Evolutionary conservation across 139 green algal species (phyloP), one percentile per base, ranked within the genome.

Genomic region (Tetraselmis striata): DNA sequence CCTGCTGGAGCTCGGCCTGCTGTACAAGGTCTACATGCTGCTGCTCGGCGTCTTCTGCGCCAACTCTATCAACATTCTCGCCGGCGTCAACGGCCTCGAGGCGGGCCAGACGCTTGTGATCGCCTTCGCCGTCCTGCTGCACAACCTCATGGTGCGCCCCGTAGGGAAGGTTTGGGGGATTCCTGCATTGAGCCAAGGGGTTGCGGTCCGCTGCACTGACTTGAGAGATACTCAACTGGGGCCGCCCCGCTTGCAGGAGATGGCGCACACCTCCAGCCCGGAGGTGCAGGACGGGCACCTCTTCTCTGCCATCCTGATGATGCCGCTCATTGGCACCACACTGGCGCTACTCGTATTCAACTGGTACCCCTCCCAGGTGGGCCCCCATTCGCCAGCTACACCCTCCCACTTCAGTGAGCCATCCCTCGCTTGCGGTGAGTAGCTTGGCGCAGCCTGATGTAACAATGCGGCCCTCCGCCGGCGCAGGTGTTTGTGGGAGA

Each of bases 61-160:
- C 81, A 99, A 99, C 87, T 92, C 91, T 59, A 98, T 99, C 90
- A 99, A 99, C 88, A 99, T 99, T 81, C 87, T 98, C 58, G 97
- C 97, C 0, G 94, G 97, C 23, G 91, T 98, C 0, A 99, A 99
- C 80, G 97, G 97, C 0, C 83, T 99, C 30, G 96, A 99, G 83
- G 95, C 91, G 0, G 96, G 95, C 2, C 97, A 99, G 88, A 98
- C 94, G 0, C 93, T 97, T 83, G 86, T 99, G 77, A 95, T 98
- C 1, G 89, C 93, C 0, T 94, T 89, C 32, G 93, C 95, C 26
- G 91, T 99, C 67, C 85, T 96, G 28, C 83, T 91, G 0, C 90
- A 97, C 88, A 98, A 98, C 84, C 76, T 97, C 24, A 76, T 89
- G 30, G 75, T 87, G 83, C 81, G 45, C 45, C 45, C 45, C 45